phyloP scores from a whole-genome alignment of 179 eudicot species.

The Beta macrorhiza region DNA sequence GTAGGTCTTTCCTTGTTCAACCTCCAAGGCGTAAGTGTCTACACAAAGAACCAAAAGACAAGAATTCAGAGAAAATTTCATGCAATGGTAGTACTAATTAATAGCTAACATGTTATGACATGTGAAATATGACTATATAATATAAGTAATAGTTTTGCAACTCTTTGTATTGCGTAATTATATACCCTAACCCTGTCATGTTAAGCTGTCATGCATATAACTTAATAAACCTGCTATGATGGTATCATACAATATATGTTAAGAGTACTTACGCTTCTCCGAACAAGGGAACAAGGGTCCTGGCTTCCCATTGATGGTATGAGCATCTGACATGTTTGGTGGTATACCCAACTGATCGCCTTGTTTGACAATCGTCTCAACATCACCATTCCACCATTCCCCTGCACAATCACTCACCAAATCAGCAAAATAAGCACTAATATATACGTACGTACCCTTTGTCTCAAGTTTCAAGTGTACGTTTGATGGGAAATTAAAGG shows the following conservation, averaged over 20 bases:
- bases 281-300: conserved; percentile 63
- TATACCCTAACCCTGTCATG: too few species aligned
- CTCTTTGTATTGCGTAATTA: too few species aligned
- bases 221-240: too few species aligned
- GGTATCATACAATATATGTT: too few species aligned
- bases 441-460: not conserved
- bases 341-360: conserved; percentile 45
- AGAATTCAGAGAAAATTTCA: not conserved
- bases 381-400: conserved; percentile 61
- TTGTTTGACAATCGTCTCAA: conserved; percentile 44
- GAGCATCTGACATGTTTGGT: conserved; percentile 52
- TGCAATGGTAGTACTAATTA: too few species aligned
- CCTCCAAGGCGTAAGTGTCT: conserved; percentile 55
- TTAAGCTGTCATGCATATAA: too few species aligned
- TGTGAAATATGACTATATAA: not conserved
- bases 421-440: not conserved
- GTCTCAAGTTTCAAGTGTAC: not conserved
- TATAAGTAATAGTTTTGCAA: not conserved
- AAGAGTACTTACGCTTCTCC: conserved; percentile 44
- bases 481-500: too few species aligned
- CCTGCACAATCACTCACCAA: conserved; percentile 31
- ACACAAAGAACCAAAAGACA: not conserved
- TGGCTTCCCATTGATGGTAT: conserved; percentile 59
- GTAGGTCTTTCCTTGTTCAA: conserved; percentile 53
- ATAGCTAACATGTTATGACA: too few species aligned